Evolutionary conservation across 2,329 filamentous ascomycete species (phyloP), one percentile per base, ranked within the genome.

Genomic region (Botryotinia calthae): DNA sequence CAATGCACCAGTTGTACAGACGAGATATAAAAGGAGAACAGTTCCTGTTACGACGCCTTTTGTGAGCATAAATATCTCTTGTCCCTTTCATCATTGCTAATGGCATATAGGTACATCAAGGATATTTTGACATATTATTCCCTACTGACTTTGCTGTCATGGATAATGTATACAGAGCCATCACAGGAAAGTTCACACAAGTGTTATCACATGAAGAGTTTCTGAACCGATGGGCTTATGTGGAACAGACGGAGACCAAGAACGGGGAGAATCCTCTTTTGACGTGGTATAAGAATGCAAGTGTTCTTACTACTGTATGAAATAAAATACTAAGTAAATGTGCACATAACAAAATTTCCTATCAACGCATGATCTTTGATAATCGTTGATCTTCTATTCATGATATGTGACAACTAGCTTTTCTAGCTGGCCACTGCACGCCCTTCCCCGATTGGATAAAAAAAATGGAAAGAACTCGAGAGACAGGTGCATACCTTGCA

Each of bases 121-220:
- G 96, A 63, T 98, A 97, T 83, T 99, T 99, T 81, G 97, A 99
- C 81, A 98, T 99, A 79, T 90, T 99, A 81, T 99, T 99, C 84
- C 96, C 96, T 0, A 99, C 96, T 18, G 92, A 99, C 82, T 99
- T 99, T 81, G 87, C 88, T 75, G 91, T 97, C 77, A 91, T 96
- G 83, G 94, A 98, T 82, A 90, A 94, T 78, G 90, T 98, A 78
- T 99, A 99, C 84, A 91, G 93, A 72, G 94, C 94, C 74, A 90
- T 98, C 78, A 99, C 96, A 0, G 95, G 95, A 46, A 96, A 97
- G 81, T 85, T 98, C 78, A 97, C 95, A 3, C 88, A 92, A 69
- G 93, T 97, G 69, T 88, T 91, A 81, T 90, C 91, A 54, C 96
- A 99, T 79, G 94, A 95, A 81, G 93, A 97, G 76, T 99, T 98